Percentiles rank a stretch among this genome's conserved stretches.
Evolutionary conservation across 176 grass and related monocot genomes (phyloP).

Genomic region (Triticum timopheevii): DNA sequence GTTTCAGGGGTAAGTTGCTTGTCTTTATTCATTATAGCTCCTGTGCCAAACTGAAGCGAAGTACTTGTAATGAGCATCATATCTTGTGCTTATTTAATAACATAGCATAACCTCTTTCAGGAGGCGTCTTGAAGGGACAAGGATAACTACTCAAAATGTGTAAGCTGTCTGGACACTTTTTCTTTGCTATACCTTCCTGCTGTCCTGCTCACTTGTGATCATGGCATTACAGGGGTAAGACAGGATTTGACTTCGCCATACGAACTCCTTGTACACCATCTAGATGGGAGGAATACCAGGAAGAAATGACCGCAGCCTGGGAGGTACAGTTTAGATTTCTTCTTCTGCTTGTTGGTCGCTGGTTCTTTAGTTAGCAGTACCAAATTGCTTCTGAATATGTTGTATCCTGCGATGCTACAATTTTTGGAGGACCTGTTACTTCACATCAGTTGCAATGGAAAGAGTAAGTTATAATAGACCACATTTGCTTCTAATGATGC

Average conservation of each 20-base stretch:
- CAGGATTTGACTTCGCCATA: slow-evolving; percentile 96
- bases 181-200: not conserved
- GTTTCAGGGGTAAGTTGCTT: slow-evolving; percentile 73
- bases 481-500: slow-evolving; percentile 10
- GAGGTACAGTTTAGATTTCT: slow-evolving; percentile 56
- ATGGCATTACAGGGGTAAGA: slow-evolving; percentile 60
- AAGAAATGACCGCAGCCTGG: slow-evolving; percentile 91
- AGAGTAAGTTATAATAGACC: slow-evolving; percentile 12
- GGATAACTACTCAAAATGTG: slow-evolving; percentile 93
- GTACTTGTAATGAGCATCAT: not conserved
- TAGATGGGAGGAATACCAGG: slow-evolving; percentile 88
- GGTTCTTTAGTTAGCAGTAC: not conserved
- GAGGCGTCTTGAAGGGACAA: slow-evolving; percentile 95
- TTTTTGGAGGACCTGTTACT: not conserved
- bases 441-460: slow-evolving; percentile 18
- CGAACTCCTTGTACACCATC: slow-evolving; percentile 95
- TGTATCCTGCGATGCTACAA: not conserved
- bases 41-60: not conserved
- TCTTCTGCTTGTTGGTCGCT: slow-evolving; percentile 11
- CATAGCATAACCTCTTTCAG: slow-evolving; percentile 58
- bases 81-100: slow-evolving; percentile 31
- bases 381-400: not conserved
- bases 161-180: slow-evolving; percentile 32
- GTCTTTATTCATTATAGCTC: not conserved
- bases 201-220: slow-evolving; percentile 18